phyloP scores from a whole-genome alignment of 2,329 filamentous ascomycete genomes.

The Ilyonectria destructans region DNA sequence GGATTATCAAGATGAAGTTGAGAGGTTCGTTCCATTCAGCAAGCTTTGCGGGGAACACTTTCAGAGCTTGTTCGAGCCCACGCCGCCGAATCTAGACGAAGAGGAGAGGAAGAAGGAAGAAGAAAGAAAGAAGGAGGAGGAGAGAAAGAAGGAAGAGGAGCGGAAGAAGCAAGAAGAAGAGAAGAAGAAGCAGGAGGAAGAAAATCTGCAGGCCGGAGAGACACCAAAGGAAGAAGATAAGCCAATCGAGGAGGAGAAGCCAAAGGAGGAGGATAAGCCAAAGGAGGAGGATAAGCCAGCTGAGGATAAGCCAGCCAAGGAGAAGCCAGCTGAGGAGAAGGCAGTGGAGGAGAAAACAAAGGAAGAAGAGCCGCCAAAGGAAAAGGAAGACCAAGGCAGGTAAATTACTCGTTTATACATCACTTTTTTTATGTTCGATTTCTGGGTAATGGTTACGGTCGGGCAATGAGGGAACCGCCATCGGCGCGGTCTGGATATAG shows the following conservation, averaged over 20 bases:
- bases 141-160: background rate
- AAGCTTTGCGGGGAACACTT: constrained; percentile 18
- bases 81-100: background rate
- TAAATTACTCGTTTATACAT: background rate
- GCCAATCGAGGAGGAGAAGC: no score
- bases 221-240: no score
- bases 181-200: no score
- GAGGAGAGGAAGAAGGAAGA: background rate
- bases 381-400: background rate
- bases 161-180: no score
- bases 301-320: no score
- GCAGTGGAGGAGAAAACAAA: no score
- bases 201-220: no score
- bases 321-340: no score
- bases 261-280: no score
- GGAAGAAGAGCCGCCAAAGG: background rate
- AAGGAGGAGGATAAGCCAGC: no score
- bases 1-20: constrained; percentile 4
- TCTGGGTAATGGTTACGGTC: background rate
- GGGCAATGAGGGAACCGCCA: background rate
- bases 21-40: constrained; percentile 14
- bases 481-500: background rate
- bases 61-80: background rate
- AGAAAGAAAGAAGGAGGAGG: background rate
- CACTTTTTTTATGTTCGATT: background rate